phyloP scores from a whole-genome alignment of 345 rosid species.

The Hibiscus trionum region DNA sequence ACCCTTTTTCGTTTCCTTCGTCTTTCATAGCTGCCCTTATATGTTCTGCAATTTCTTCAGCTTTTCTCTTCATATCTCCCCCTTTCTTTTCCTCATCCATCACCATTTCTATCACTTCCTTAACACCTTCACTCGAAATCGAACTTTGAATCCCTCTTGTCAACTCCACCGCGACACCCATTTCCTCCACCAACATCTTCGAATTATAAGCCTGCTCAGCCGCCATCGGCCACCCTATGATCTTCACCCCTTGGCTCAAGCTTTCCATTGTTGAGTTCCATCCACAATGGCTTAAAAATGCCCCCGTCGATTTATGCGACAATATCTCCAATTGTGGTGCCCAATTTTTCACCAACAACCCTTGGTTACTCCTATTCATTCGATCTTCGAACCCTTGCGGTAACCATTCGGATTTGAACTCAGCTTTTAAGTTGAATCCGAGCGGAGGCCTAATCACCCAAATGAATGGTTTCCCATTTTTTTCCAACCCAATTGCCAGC shows the following conservation, averaged over 20 bases:
- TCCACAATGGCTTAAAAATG: slow-evolving; percentile 47
- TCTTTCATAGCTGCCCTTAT: slow-evolving; percentile 21
- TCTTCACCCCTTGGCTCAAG: slow-evolving; percentile 44
- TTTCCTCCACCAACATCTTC: slow-evolving; percentile 49
- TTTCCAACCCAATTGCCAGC: slow-evolving; percentile 38
- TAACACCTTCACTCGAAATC: slow-evolving; percentile 19
- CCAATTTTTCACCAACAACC: slow-evolving; percentile 38
- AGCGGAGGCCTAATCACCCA: slow-evolving; percentile 48
- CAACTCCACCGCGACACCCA: slow-evolving; percentile 40
- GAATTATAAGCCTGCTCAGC: slow-evolving; percentile 40
- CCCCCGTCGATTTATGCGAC: slow-evolving; percentile 34
- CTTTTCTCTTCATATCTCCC: slow-evolving; percentile 31
- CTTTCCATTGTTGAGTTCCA: slow-evolving; percentile 56
- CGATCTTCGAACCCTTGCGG: slow-evolving; percentile 40
- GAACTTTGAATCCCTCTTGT: slow-evolving; percentile 24
- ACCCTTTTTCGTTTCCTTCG: slow-evolving; percentile 24
- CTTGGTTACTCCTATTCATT: slow-evolving; percentile 10
- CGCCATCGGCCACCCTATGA: slow-evolving; percentile 53
- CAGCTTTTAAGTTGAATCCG: slow-evolving; percentile 31
- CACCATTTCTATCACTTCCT: slow-evolving; percentile 26
- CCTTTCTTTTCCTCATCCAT: slow-evolving; percentile 34
- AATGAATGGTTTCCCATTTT: slow-evolving; percentile 30
- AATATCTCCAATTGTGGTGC: slow-evolving; percentile 50
- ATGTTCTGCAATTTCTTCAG: slow-evolving; percentile 20
- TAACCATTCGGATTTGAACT: slow-evolving; percentile 37